Base-by-base conservation (phyloP, 1,284 basidiomycete species). In the Ganoderma multipileum region DNA sequence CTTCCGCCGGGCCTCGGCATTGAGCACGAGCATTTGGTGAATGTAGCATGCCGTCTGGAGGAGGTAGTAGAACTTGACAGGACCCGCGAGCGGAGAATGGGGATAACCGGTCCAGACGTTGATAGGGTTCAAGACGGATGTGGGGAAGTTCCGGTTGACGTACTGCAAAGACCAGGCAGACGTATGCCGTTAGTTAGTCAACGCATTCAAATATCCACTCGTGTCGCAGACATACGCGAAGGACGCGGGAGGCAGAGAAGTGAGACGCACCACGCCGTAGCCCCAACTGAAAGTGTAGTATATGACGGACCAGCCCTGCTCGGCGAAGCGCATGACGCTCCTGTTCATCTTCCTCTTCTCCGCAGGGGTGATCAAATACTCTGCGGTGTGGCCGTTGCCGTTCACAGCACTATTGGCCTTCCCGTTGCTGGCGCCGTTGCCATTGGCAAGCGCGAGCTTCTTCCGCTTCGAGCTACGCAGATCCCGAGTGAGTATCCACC, bases 11-110 rank as follows among this genome's bases (percentile, higher is more conserved):
- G 92, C 96, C 81, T 99, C 97, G n/a, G 95, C 91, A 79, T 98
- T 94, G 79, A 99, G 87, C 66, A 97, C 92, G 71, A 98, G 85
- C 23, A 98, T 84, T 81, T 97, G 95, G 78, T 99, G 96, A 68
- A 94, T 82, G 84, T 98, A 99, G 81, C 97, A 98, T 11, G 95
- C 95, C n/a, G 89, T 90, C 80, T 98, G 94, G 12, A 87, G 87
- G 54, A 99, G 89, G 79, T 99, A 98, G 81, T 97, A 98, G 76
- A 94, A 87, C 80, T 99, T 99, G 80, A 95, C 81, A 33, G 93
- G 86, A 1, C 84, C 91, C 16, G 95, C 86, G 38, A 99, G 82
- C 9, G 90, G 91, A 65, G 87, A 84, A 77, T 95, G 91, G 28
- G 97, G 97, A 81, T 97, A 99, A 62, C 86, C 85, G 62, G 84